These are phyloP conservation scores for Clonostachys rhizophaga DNA, from an alignment of 2,329 filamentous ascomycete genomes.

Conservation along the genomic window DNA sequence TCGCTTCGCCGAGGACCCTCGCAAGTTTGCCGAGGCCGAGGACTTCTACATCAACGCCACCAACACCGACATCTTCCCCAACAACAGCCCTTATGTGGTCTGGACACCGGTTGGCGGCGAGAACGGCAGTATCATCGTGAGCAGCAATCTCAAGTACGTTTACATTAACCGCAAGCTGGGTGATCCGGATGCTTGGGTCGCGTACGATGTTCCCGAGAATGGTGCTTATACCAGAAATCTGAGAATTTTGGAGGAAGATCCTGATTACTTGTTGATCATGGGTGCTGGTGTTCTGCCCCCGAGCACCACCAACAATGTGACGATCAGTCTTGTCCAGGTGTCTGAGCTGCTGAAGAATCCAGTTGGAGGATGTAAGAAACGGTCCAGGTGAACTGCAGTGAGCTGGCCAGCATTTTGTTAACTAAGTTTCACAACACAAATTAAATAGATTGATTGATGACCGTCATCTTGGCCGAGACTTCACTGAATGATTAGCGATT, in stretches of 20 bases:
- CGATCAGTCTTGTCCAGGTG: constrained; percentile 23
- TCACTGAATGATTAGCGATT: no score
- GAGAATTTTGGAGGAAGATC: constrained; percentile 24
- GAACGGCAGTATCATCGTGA: constrained; percentile 39
- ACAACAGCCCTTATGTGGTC: constrained; percentile 33
- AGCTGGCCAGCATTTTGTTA: no score
- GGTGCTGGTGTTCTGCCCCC: constrained; percentile 39
- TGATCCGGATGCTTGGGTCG: constrained; percentile 27
- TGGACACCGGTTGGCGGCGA: constrained; percentile 36
- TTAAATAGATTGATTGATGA: no score
- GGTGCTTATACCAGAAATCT: constrained; percentile 29
- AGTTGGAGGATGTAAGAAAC: not conserved
- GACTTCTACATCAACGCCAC: constrained; percentile 22
- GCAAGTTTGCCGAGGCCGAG: constrained; percentile 24
- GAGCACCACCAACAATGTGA: constrained; percentile 37
- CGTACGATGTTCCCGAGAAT: constrained; percentile 24
- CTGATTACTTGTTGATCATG: constrained; percentile 32
- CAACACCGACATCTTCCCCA: constrained; percentile 21
- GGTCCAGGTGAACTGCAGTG: no score
- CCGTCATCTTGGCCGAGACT: no score
- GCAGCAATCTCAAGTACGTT: constrained; percentile 26
- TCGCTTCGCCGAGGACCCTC: constrained; percentile 30
- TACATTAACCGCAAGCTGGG: constrained; percentile 36
- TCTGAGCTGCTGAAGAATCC: constrained; percentile 15
- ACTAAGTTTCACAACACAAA: no score